These are phyloP conservation scores for Colletotrichum sp. DNA, from an alignment of 2,329 filamentous ascomycete species.

Conservation along the genomic window DNA sequence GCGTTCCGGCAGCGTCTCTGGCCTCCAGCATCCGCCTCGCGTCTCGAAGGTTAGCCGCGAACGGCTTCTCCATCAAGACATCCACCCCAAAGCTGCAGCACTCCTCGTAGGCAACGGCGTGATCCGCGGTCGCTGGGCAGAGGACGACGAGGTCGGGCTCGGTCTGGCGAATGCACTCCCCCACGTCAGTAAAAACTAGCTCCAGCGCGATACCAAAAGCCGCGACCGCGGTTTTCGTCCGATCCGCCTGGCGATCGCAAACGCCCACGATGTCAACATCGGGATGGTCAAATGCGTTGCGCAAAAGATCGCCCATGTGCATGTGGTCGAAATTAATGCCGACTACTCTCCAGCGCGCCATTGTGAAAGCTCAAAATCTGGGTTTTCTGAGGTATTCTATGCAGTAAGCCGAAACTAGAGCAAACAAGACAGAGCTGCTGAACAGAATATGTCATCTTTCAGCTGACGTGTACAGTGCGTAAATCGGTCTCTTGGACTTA, in stretches of 20 bases:
- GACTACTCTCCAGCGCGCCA: neutral
- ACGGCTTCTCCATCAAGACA: neutral
- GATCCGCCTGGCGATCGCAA: neutral
- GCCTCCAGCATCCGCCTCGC: neutral
- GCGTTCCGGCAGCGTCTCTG: neutral
- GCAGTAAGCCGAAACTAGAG: fast-evolving
- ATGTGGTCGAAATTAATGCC: neutral
- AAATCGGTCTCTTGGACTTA: neutral
- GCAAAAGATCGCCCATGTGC: neutral
- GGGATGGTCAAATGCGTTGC: neutral
- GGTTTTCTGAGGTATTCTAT: fast-evolving
- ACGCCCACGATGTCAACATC: neutral
- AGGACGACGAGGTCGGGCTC: neutral
- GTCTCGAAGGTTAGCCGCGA: neutral
- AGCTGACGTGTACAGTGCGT: neutral
- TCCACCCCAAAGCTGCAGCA: neutral
- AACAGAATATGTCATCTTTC: neutral
- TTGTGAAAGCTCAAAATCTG: fast-evolving
- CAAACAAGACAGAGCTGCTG: neutral
- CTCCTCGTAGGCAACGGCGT: neutral
- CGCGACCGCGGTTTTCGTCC: neutral
- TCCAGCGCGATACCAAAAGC: neutral
- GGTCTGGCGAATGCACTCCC: neutral
- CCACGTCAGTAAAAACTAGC: neutral
- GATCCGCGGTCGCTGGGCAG: neutral